phyloP scores from a whole-genome alignment of 2,329 filamentous ascomycete genomes.

The Colletotrichum zoysiae region DNA sequence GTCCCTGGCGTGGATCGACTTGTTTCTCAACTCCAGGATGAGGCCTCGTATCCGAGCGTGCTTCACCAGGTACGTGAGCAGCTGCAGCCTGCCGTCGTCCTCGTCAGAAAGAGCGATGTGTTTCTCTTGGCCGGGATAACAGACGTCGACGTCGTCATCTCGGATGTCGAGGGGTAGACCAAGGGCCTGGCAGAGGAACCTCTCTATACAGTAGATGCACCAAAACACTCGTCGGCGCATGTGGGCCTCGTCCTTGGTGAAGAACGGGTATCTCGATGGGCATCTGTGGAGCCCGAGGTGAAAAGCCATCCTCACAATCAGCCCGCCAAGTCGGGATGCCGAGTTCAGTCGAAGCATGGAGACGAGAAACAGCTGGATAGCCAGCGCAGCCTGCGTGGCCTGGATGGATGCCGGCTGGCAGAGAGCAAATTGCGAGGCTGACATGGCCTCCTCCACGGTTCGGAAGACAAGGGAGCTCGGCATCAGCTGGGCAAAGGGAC shows the following conservation, averaged over 20 bases:
- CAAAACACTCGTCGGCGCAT: constrained; percentile 67
- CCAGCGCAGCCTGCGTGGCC: constrained; percentile 63
- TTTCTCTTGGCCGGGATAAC: constrained; percentile 62
- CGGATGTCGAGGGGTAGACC: constrained; percentile 67
- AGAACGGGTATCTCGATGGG: constrained; percentile 64
- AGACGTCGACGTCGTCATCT: constrained; percentile 70
- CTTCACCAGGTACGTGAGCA: constrained; percentile 57
- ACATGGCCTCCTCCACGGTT: constrained; percentile 63
- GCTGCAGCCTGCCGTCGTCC: constrained; percentile 48
- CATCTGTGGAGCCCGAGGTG: constrained; percentile 71
- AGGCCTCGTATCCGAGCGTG: constrained; percentile 63
- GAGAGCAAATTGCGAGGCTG: constrained; percentile 61
- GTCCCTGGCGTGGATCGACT: constrained; percentile 60
- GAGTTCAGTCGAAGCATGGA: constrained; percentile 69
- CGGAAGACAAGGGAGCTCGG: constrained; percentile 60
- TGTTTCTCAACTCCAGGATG: constrained; percentile 66
- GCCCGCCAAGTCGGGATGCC: constrained; percentile 67
- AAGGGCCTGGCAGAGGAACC: constrained; percentile 67
- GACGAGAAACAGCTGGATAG: constrained; percentile 66
- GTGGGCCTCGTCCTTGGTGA: constrained; percentile 59
- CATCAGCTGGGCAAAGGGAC: constrained; percentile 47
- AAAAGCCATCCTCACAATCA: constrained; percentile 67
- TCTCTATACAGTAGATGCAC: constrained; percentile 67
- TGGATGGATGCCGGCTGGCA: constrained; percentile 61
- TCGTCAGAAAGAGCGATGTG: constrained; percentile 50